Conservation (phyloP, 352 stramenopile species). For the Globisporangium barbulae region DNA sequence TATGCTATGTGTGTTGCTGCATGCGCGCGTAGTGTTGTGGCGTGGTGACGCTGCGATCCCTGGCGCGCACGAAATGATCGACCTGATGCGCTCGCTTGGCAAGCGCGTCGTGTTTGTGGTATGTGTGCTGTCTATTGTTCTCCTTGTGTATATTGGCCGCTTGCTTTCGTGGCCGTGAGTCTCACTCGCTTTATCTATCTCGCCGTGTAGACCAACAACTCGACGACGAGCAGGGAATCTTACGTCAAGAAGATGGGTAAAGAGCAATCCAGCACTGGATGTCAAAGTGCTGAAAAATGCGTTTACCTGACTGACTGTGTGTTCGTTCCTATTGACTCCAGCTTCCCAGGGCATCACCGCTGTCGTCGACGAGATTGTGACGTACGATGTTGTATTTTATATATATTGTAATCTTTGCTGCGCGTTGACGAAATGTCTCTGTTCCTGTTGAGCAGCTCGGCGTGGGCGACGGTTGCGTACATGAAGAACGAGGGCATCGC, state of each 20-base stretch:
- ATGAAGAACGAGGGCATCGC: constrained; percentile 74
- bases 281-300: too few species aligned
- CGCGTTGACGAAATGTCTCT: neutral
- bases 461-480: constrained; percentile 77
- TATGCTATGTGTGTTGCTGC: neutral
- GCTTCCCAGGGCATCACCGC: constrained; percentile 73
- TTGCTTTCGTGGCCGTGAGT: neutral
- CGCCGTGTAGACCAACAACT: constrained; percentile 75
- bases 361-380: constrained; percentile 74
- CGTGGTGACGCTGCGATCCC: constrained; percentile 57
- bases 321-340: constrained; percentile 16
- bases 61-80: constrained; percentile 62
- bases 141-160: constrained; percentile 30
- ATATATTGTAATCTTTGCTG: neutral
- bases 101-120: constrained; percentile 87
- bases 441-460: constrained; percentile 38
- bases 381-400: constrained; percentile 28
- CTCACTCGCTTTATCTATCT: neutral
- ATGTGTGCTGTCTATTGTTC: constrained; percentile 15
- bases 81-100: constrained; percentile 61
- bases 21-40: constrained; percentile 47
- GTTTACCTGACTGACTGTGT: neutral
- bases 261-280: neutral
- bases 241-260: constrained; percentile 86
- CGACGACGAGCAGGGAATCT: constrained; percentile 72